Evolutionary conservation across 371 early-diverging fungal genomes (phyloP).

Genomic region (Syncephalastrum sp.): DNA sequence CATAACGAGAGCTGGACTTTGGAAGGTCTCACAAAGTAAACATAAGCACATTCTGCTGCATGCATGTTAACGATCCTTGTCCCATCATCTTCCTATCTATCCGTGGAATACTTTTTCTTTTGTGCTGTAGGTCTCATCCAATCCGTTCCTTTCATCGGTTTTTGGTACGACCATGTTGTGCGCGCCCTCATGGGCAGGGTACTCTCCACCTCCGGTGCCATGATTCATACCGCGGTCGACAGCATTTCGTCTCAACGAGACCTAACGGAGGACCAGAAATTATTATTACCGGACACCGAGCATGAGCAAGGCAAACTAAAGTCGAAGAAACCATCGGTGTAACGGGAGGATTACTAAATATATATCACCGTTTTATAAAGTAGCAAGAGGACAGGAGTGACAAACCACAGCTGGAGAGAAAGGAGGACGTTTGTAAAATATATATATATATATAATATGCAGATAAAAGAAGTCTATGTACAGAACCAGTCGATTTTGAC

Average conservation of each 20-base stretch:
- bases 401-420: no score
- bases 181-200: constrained; percentile 13
- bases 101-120: not conserved
- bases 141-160: constrained; percentile 10
- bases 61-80: not conserved
- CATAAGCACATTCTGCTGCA: not conserved
- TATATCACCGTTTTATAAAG: no score
- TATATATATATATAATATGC: no score
- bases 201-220: constrained; percentile 10
- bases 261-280: no score
- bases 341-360: no score
- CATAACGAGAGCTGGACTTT: constrained; percentile 27
- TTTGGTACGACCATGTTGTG: constrained; percentile 16
- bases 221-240: constrained; percentile 10
- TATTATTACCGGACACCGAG: no score
- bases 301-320: no score
- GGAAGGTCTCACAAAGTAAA: constrained; percentile 16
- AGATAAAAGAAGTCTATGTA: not conserved
- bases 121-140: constrained; percentile 10
- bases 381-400: no score
- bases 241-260: no score
- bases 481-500: constrained; percentile 12
- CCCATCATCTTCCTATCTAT: not conserved
- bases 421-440: no score
- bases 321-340: no score